Conservation (phyloP, 805 yeast species). For the Kockiozyma suomiensis region DNA sequence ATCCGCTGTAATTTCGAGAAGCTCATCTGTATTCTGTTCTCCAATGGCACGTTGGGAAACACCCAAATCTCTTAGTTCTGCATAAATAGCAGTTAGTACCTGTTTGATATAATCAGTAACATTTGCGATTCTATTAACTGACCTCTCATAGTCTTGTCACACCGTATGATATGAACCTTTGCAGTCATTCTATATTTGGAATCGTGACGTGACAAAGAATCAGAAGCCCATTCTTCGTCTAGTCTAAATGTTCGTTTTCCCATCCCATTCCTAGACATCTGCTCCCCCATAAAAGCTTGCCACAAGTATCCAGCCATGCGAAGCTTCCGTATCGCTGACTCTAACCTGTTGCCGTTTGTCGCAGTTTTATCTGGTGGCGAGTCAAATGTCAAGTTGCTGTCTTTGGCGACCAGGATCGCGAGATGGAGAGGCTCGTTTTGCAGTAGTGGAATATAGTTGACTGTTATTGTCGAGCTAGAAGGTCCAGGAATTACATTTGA, state of each 20-base stretch:
- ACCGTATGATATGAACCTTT: slow-evolving; percentile 74
- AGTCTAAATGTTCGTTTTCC: slow-evolving; percentile 79
- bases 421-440: slow-evolving; percentile 79
- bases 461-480: slow-evolving; percentile 35
- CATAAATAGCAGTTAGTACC: not conserved
- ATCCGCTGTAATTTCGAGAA: slow-evolving; percentile 79
- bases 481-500: not conserved
- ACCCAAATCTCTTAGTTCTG: slow-evolving; percentile 72
- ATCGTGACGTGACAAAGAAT: slow-evolving; percentile 57
- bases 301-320: slow-evolving; percentile 82
- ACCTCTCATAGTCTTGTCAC: slow-evolving; percentile 60
- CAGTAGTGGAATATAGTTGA: slow-evolving; percentile 58
- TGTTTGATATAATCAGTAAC: not conserved
- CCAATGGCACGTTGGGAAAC: slow-evolving; percentile 82
- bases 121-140: not conserved
- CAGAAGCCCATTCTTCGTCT: slow-evolving; percentile 61
- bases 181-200: slow-evolving; percentile 56
- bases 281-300: slow-evolving; percentile 91
- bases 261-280: slow-evolving; percentile 75
- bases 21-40: slow-evolving; percentile 72
- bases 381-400: slow-evolving; percentile 72
- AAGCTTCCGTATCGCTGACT: slow-evolving; percentile 71
- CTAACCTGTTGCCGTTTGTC: slow-evolving; percentile 65
- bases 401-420: slow-evolving; percentile 73
- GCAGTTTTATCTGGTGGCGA: slow-evolving; percentile 44